These are phyloP conservation scores for Mucor lusitanicus DNA, from an alignment of 371 early-diverging fungal genomes.

Conservation along the genomic window DNA sequence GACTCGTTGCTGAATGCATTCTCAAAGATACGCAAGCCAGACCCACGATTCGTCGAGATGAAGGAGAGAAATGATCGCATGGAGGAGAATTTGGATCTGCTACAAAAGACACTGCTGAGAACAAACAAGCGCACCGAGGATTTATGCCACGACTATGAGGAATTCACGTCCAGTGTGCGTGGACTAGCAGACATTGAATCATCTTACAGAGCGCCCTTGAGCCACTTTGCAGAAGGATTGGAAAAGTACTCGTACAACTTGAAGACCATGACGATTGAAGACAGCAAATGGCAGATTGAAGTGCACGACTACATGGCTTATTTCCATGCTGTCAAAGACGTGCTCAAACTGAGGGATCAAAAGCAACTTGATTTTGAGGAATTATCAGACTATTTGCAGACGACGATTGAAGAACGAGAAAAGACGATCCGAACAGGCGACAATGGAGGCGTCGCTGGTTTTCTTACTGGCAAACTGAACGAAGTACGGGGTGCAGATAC, in stretches of 20 bases:
- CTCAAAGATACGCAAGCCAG: slow-evolving; percentile 86
- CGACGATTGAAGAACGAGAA: slow-evolving; percentile 64
- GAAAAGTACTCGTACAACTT: slow-evolving; percentile 62
- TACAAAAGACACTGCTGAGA: slow-evolving; percentile 77
- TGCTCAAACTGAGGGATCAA: slow-evolving; percentile 86
- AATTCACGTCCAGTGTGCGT: slow-evolving; percentile 70
- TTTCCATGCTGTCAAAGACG: slow-evolving; percentile 82
- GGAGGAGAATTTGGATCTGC: slow-evolving; percentile 77
- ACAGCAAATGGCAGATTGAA: slow-evolving; percentile 74
- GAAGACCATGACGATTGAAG: slow-evolving; percentile 59
- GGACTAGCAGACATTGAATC: slow-evolving; percentile 85
- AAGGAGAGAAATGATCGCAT: slow-evolving; percentile 77
- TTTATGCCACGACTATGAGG: slow-evolving; percentile 76
- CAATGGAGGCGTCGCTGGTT: slow-evolving; percentile 60
- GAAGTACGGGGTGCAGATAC: slow-evolving; percentile 89
- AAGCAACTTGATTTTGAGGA: slow-evolving; percentile 95
- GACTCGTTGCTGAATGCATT: slow-evolving; percentile 91
- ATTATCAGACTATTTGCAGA: slow-evolving; percentile 73
- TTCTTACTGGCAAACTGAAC: slow-evolving; percentile 85
- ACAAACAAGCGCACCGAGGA: slow-evolving; percentile 82
- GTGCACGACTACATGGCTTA: slow-evolving; percentile 87
- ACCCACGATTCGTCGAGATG: slow-evolving; percentile 83
- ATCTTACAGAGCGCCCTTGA: slow-evolving; percentile 67
- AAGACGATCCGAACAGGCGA: slow-evolving; percentile 56
- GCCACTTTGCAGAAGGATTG: slow-evolving; percentile 65